phyloP scores from a whole-genome alignment of 495 filamentous ascomycete species.

The Hyaloscypha finlandica region DNA sequence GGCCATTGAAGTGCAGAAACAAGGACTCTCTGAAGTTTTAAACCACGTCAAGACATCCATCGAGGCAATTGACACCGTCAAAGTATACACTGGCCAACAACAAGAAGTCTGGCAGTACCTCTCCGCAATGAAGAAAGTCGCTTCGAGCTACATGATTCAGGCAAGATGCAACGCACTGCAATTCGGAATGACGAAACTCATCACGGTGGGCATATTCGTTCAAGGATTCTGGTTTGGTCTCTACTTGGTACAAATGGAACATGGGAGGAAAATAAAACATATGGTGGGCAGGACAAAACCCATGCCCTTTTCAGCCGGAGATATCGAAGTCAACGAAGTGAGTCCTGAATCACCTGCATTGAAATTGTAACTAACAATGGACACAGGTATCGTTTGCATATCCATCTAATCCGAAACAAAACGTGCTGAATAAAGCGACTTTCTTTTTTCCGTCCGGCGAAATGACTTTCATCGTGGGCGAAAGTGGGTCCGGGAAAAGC shows the following conservation, averaged over 20 bases:
- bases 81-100: slow-evolving; percentile 78
- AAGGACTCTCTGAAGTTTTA: slow-evolving; percentile 67
- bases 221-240: slow-evolving; percentile 87
- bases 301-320: slow-evolving; percentile 52
- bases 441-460: slow-evolving; percentile 73
- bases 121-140: slow-evolving; percentile 57
- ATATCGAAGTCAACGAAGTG: slow-evolving; percentile 72
- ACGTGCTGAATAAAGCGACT: slow-evolving; percentile 58
- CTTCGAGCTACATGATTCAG: slow-evolving; percentile 65
- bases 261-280: slow-evolving; percentile 27
- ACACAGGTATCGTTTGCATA: slow-evolving; percentile 82
- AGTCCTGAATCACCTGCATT: slow-evolving; percentile 32
- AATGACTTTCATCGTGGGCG: slow-evolving; percentile 81
- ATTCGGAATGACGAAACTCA: slow-evolving; percentile 69
- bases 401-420: slow-evolving; percentile 66
- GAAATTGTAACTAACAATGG: not conserved
- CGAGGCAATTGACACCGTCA: slow-evolving; percentile 79
- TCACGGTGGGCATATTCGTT: slow-evolving; percentile 80
- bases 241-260: slow-evolving; percentile 39
- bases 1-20: slow-evolving; percentile 68
- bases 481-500: slow-evolving; percentile 91
- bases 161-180: slow-evolving; percentile 68
- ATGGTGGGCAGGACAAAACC: slow-evolving; percentile 31
- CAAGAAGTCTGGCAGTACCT: slow-evolving; percentile 69
- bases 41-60: slow-evolving; percentile 72